Evolutionary conservation across 73 alveolate species (phyloP), one percentile per base, ranked within the genome.

Genomic region (Symbiodinium natans): DNA sequence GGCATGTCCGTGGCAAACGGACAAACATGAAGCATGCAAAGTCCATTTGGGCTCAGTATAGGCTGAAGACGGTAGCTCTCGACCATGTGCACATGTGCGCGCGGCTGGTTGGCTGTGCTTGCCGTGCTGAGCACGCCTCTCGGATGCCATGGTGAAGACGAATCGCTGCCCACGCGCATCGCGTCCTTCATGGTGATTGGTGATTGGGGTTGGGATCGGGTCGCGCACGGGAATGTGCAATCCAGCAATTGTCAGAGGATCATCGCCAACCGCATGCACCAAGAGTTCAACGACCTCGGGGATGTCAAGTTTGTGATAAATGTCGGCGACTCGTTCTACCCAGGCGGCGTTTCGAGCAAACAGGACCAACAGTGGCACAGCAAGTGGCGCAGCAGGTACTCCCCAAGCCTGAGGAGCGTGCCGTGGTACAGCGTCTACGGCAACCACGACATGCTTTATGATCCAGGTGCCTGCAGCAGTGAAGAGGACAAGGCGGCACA

Each of bases 381-480:
- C 89, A 90, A 90, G n/a, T 90, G 97, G 97, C 97, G 89, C n/a
- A 39, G 41, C 0, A 89, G 68, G 77, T 90, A 90, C 89, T 90
- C 97, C 17, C 40, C 75, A 9, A 17, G 29, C 46, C 41, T 90
- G 75, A 88, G 97, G n/a, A 42, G 88, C 77, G 97, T 90, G 19
- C 97, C 97, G 8, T 90, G 97, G 89, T 90, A 90, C 97, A 90
- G 97, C 42, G 97, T 90, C 54, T 90, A 90, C 31, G 97, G 97
- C 87, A 90, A 90, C 39, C 97, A 90, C 43, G 97, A 90, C 89
- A 90, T 90, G 97, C 80, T 90, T 52, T 84, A 40, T 3, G 97
- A 90, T 56, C 77, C 77, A 2, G 88, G 97, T 40, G 42, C 97
- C 36, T 90, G 97, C 39, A 68, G 89, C 29, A 77, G 75, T 68